phyloP scores from a whole-genome alignment of 495 filamentous ascomycete species.

The Aspergillus homomorphus region DNA sequence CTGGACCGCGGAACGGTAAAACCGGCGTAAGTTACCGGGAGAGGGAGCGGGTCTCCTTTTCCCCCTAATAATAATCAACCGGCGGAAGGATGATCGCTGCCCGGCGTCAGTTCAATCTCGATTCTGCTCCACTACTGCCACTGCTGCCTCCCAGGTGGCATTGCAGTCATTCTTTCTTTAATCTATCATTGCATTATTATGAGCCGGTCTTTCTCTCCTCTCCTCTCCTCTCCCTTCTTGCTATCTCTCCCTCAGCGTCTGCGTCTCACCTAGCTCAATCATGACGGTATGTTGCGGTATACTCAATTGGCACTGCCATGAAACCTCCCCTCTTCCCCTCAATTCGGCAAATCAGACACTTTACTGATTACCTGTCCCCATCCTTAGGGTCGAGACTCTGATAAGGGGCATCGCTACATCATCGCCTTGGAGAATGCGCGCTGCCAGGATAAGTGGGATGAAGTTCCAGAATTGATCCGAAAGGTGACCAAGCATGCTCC shows the following conservation, averaged over 20 bases:
- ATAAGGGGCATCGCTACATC: conserved; percentile 79
- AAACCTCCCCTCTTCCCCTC: conserved; percentile 5
- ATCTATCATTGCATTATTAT: conserved; percentile 11
- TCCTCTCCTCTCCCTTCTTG: conserved; percentile 16
- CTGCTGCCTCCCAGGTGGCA: neutral
- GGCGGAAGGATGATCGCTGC: neutral
- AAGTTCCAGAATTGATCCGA: conserved; percentile 81
- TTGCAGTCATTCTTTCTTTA: neutral
- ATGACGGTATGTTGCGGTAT: conserved; percentile 36
- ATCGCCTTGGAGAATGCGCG: conserved; percentile 78
- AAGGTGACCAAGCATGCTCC: conserved; percentile 94
- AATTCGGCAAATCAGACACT: neutral
- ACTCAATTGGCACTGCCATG: neutral
- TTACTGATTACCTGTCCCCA: conserved; percentile 6
- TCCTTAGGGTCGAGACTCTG: conserved; percentile 42
- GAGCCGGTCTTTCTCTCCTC: conserved; percentile 12
- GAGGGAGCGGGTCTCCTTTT: neutral
- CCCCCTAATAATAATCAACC: conserved; percentile 3
- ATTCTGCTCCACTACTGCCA: neutral
- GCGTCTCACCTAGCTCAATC: conserved; percentile 26
- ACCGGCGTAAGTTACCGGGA: conserved; percentile 14
- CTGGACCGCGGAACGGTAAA: conserved; percentile 25
- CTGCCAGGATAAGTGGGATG: conserved; percentile 83
- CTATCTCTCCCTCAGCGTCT: conserved; percentile 2
- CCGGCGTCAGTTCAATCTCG: neutral